These are phyloP conservation scores for Peniophora sp. DNA, from an alignment of 1,284 basidiomycete species.

Conservation along the genomic window DNA sequence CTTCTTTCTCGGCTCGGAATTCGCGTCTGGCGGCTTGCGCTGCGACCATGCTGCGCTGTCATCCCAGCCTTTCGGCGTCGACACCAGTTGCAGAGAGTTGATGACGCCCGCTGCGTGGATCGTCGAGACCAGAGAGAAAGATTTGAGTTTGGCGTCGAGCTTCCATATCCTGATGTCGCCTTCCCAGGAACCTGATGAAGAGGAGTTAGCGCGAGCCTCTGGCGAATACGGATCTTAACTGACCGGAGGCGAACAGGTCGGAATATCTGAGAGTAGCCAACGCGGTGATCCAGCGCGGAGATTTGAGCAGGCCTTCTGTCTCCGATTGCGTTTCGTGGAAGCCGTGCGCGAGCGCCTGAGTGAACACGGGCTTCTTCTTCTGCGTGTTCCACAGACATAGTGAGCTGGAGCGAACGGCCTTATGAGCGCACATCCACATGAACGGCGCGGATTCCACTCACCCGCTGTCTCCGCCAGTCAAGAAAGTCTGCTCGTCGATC, in stretches of 20 bases:
- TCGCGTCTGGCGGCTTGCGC: conserved; percentile 8
- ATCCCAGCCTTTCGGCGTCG: conserved; percentile 46
- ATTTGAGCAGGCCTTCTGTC: conserved; percentile 66
- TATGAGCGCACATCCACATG: neutral
- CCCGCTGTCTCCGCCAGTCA: conserved; percentile 96
- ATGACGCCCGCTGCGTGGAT: conserved; percentile 72
- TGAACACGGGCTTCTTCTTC: conserved; percentile 95
- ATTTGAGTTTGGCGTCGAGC: conserved; percentile 67
- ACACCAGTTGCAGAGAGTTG: conserved; percentile 83
- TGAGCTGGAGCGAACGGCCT: conserved; percentile 42
- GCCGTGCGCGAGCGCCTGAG: conserved; percentile 81
- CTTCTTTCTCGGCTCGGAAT: conserved; percentile 18
- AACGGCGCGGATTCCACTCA: conserved; percentile 28
- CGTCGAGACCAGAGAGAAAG: conserved; percentile 61
- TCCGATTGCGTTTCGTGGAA: conserved; percentile 62
- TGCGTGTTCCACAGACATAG: conserved; percentile 89
- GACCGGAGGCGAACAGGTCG: conserved; percentile 87
- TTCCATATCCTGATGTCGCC: conserved; percentile 86
- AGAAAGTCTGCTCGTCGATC: conserved; percentile 89
- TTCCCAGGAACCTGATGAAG: conserved; percentile 79
- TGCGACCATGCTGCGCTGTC: conserved; percentile 35
- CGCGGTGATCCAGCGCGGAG: conserved; percentile 88
- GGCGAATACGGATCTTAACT: conserved; percentile 14
- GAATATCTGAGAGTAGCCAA: conserved; percentile 80
- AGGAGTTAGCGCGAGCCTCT: conserved; percentile 8